Conservation (phyloP, 2,329 filamentous ascomycete species). For the Sporothrix schenckii region DNA sequence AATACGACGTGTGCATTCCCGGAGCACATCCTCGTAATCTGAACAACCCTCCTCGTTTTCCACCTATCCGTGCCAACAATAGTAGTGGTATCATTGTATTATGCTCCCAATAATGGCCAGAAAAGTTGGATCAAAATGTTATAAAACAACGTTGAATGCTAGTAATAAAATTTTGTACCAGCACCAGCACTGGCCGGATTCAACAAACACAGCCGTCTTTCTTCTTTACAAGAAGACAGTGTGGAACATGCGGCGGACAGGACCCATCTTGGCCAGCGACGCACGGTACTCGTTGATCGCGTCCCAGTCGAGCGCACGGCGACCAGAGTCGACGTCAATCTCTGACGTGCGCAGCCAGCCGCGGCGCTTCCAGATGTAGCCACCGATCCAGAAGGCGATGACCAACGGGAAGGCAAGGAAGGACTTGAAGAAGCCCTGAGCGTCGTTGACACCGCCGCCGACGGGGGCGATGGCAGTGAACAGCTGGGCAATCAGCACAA, state of each 20-base stretch:
- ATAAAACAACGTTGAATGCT: background rate
- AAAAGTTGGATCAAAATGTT: background rate
- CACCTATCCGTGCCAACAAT: slow-evolving; percentile 15
- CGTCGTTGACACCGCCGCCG: slow-evolving; percentile 42
- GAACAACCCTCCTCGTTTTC: background rate
- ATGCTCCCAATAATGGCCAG: slow-evolving; percentile 3
- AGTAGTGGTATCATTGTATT: slow-evolving; percentile 4
- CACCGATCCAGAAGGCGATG: slow-evolving; percentile 55
- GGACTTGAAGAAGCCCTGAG: slow-evolving; percentile 56
- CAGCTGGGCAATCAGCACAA: slow-evolving; percentile 61
- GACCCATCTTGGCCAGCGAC: slow-evolving; percentile 34
- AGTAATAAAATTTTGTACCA: background rate
- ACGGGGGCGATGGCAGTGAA: slow-evolving; percentile 48
- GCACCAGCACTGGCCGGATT: background rate
- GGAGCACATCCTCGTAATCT: background rate
- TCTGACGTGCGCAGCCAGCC: slow-evolving; percentile 60
- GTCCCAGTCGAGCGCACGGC: slow-evolving; percentile 65
- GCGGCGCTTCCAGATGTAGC: slow-evolving; percentile 66
- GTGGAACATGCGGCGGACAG: slow-evolving; percentile 33
- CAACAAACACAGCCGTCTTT: background rate
- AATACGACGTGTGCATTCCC: background rate
- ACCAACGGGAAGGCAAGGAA: slow-evolving; percentile 60
- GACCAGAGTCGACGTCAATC: slow-evolving; percentile 69
- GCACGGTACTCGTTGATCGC: slow-evolving; percentile 35
- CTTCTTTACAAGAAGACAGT: slow-evolving; percentile 27